phyloP scores from a whole-genome alignment of 2,329 filamentous ascomycete genomes.

The Aspergillus nomiae region DNA sequence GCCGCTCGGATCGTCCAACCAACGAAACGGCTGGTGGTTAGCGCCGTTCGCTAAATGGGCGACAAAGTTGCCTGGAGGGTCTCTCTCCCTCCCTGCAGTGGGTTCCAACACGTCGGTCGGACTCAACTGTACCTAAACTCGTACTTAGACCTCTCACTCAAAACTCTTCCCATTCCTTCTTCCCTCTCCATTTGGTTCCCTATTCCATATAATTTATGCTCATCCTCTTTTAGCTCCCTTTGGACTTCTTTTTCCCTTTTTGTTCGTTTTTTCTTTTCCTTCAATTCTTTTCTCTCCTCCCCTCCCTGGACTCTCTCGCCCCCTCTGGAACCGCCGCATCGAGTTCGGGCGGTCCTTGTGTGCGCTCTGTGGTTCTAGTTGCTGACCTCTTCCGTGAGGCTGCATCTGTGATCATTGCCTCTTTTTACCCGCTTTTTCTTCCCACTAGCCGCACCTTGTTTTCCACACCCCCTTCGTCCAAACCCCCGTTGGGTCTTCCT shows the following conservation, averaged over 20 bases:
- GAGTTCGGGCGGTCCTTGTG: slow-evolving; percentile 31
- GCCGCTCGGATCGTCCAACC: not conserved
- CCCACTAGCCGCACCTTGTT: slow-evolving; percentile 34
- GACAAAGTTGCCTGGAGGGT: slow-evolving; percentile 3
- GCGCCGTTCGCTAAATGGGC: slow-evolving; percentile 5
- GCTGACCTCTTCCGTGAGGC: slow-evolving; percentile 42
- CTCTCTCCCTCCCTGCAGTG: not conserved
- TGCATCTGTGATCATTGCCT: slow-evolving; percentile 35
- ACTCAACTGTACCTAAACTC: not conserved
- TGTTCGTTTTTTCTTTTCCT: slow-evolving; percentile 15
- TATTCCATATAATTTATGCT: slow-evolving; percentile 14
- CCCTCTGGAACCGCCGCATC: not conserved
- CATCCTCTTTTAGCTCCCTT: slow-evolving; percentile 27
- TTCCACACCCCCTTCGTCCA: slow-evolving; percentile 28
- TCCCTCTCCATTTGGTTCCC: slow-evolving; percentile 3
- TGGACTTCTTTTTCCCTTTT: slow-evolving; percentile 12
- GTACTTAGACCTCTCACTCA: slow-evolving; percentile 11
- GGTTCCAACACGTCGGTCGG: slow-evolving; percentile 4
- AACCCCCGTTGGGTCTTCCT: slow-evolving; percentile 28
- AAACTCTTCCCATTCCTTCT: slow-evolving; percentile 22
- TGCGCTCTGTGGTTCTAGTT: slow-evolving; percentile 34
- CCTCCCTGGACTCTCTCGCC: slow-evolving; percentile 19
- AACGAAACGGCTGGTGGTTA: not conserved
- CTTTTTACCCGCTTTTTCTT: slow-evolving; percentile 31
- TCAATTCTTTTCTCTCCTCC: slow-evolving; percentile 18